Base-by-base conservation (phyloP, 1,139 yeast species). In the Suhomyces choctaworum region DNA sequence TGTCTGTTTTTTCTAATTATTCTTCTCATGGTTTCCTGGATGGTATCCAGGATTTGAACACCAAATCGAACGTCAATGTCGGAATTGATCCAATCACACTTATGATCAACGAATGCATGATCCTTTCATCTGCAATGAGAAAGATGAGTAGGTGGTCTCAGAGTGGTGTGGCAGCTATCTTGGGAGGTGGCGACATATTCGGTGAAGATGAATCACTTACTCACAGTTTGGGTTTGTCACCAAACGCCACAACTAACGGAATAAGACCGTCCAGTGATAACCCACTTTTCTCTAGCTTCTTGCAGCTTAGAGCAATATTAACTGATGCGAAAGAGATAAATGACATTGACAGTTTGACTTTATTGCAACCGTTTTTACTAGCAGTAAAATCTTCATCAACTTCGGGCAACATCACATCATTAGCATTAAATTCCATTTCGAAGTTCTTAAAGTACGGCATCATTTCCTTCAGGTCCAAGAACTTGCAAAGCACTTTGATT, bases 91-190 rank as follows among this genome's bases (percentile, higher is more conserved):
- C 96, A 11, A 76, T 84, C 42, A 85, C 95, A 4, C 78, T 90
- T 47, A 83, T 88, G 45, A 81, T 88, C 44, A 86, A 86, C 56
- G 97, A 92, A 64, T 88, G 97, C 58, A 83, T 88, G 57, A 72
- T 82, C 36, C 77, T 92, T 40, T 81, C 94, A 13, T 82, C 95
- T 11, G 92, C 95, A 20, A 89, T 92, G 96, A 73, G 98, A 34
- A 90, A 90, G 57, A 77, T 81, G 54, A 74, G 85, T 34, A 78
- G 94, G 46, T 83, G 87, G 80, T 73, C 84, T 9, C 88, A 82
- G 47, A 78, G 90, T 25, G 95, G 96, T 3, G 94, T 89, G 31
- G 94, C 96, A 5, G 89, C 96, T 6, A 79, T 90, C 28, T 66
- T 90, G 27, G 86, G 94, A 3, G 82, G 80, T 15, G 70, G 65